Conservation (phyloP, 2,329 filamentous ascomycete species). For the Massarina eburnea region DNA sequence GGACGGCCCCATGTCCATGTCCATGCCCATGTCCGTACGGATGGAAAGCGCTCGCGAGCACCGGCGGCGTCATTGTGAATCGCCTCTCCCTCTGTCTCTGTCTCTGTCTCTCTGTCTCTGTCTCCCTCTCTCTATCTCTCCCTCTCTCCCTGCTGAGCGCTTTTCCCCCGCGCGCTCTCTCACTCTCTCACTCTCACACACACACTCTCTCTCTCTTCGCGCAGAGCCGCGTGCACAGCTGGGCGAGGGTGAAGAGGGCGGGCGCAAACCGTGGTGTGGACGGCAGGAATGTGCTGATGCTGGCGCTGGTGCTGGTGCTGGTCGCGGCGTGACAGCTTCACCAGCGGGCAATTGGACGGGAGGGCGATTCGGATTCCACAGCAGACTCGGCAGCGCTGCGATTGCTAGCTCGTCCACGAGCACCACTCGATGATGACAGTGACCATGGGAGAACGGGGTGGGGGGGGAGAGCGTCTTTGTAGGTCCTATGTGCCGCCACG, state of each 20-base stretch:
- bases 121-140: too few species aligned
- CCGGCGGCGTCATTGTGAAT: constrained; percentile 32
- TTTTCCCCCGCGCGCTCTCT: too few species aligned
- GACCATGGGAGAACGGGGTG: background rate
- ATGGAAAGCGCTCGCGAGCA: constrained; percentile 31
- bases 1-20: constrained; percentile 23
- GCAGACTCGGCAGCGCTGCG: constrained; percentile 35
- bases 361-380: constrained; percentile 28
- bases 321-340: constrained; percentile 24
- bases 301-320: constrained; percentile 12
- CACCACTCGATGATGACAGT: constrained; percentile 26
- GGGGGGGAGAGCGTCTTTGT: constrained; percentile 20
- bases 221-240: too few species aligned
- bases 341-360: constrained; percentile 32
- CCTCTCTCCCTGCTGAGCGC: too few species aligned
- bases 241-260: background rate
- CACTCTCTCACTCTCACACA: too few species aligned
- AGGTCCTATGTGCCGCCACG: constrained; percentile 36
- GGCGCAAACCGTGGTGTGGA: background rate
- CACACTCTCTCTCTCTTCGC: too few species aligned
- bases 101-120: too few species aligned
- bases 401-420: constrained; percentile 34
- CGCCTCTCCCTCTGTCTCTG: too few species aligned
- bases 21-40: constrained; percentile 11
- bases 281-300: constrained; percentile 6